Percentiles rank a stretch among this genome's conserved stretches.
Evolutionary conservation across 108 stramenopile genomes (phyloP).

Genomic region (Discostella stelligeroides): DNA sequence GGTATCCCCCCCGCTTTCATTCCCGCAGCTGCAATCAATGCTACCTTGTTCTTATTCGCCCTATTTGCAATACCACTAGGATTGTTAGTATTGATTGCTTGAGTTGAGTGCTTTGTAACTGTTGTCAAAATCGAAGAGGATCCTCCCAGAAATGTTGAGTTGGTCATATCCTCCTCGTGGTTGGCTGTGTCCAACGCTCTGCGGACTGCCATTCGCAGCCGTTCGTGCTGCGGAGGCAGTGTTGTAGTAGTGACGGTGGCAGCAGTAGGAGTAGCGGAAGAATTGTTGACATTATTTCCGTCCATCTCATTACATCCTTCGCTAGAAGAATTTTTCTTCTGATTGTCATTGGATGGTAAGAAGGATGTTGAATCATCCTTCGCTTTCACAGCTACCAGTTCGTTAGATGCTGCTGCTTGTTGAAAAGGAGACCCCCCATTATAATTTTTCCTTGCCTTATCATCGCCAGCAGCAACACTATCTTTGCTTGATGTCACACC

Average conservation of each 20-base stretch:
- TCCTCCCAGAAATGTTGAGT: slow-evolving; percentile 77
- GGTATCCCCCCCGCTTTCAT: not conserved
- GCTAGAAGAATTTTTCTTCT: not conserved
- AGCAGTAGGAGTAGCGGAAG: not conserved
- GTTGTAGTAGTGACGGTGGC: no score
- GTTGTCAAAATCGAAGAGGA: slow-evolving; percentile 4
- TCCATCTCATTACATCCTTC: not conserved
- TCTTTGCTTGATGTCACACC: no score
- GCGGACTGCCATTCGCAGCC: slow-evolving; percentile 76
- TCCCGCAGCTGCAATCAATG: slow-evolving; percentile 5
- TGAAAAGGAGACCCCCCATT: no score
- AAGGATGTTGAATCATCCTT: no score
- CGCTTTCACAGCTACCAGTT: no score
- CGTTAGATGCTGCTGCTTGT: no score
- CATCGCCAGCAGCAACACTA: no score
- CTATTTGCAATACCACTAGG: not conserved
- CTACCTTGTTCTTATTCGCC: slow-evolving; percentile 10
- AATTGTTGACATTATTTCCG: not conserved
- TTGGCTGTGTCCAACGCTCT: slow-evolving; percentile 67
- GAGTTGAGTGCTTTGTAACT: not conserved
- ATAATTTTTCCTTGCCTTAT: no score
- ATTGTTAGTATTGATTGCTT: not conserved
- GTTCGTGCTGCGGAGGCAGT: slow-evolving; percentile 54
- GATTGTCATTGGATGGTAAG: no score
- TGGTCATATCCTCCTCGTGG: slow-evolving; percentile 80